Base-by-base conservation (phyloP, 495 filamentous ascomycete genomes). In the Xylaria nigripes region DNA sequence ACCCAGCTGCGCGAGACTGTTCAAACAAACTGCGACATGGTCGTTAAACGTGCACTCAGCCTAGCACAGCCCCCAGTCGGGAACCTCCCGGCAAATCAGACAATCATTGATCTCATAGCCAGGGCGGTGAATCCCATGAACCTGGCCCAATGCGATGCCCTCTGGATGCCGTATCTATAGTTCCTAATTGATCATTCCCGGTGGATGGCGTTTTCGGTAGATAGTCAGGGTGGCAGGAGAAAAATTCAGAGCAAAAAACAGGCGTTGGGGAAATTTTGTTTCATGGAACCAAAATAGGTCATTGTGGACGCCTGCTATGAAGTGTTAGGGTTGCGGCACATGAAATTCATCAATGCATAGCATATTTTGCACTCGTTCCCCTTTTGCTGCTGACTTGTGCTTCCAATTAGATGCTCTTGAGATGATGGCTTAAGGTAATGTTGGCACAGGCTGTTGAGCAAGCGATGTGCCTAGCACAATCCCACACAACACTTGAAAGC, bases 91-190 rank as follows among this genome's bases (percentile, higher is more conserved):
- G 93, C 90, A 38, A 95, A 93, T 65, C 94, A 99, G 75, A 97
- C 89, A 23, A 87, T 95, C 29, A 89, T 97, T 59, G 94, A 99
- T 72, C 67, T 90, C 61, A 85, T 99, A 52, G 83, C 84, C 13
- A 81, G 80, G 70, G 87, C 90, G 10, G 87, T 90, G 19, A 91
- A 95, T 68, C 92, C 92, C 18, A 80, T 85, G 75, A 85, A 89
- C 67, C 67, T 99, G 68, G 82, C 86, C 21, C 76, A 83, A 62
- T 86, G 84, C 54, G 94, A 99, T 76, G 82, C 91, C 58, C 77
- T 97, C 59, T 99, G 93, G 90, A 97, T 97, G 94, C 85, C 86
- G 12, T 99, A 95, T 74, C 71, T 97, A 55, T 98, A 79, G 29
- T 30, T 29, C 9, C n/a, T 30, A 61, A 23, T 42, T 27, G n/a